Evolutionary conservation across 2,329 filamentous ascomycete species (phyloP).

Genomic region (Juglanconis sp.): DNA sequence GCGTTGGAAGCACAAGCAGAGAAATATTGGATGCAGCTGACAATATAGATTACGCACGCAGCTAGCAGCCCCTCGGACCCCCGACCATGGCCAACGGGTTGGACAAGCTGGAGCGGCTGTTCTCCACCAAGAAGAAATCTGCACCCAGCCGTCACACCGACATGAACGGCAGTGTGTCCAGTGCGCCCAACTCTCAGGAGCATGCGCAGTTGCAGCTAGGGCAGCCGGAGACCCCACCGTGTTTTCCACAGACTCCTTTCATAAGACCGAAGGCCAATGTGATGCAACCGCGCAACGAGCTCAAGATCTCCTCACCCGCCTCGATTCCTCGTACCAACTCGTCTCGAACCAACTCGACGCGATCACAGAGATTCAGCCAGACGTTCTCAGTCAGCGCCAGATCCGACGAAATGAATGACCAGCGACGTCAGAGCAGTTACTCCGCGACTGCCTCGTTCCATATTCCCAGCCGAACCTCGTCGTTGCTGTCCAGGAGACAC

Average conservation of each 20-base stretch:
- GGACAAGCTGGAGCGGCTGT: constrained; percentile 50
- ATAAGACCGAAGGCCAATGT: constrained; percentile 52
- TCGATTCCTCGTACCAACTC: constrained; percentile 9
- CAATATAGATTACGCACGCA: constrained; percentile 20
- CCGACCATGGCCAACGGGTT: constrained; percentile 45
- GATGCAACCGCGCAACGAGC: constrained; percentile 56
- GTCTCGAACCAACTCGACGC: constrained; percentile 9
- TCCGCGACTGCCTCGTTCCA: constrained; percentile 13
- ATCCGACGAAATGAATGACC: constrained; percentile 10
- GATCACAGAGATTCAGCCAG: constrained; percentile 7
- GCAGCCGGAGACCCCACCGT: constrained; percentile 16
- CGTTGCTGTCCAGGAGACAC: constrained; percentile 20
- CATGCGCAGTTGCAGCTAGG: not conserved
- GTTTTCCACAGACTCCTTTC: constrained; percentile 51
- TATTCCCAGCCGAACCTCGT: constrained; percentile 20
- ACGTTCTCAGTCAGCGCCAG: constrained; percentile 3
- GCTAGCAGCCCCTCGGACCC: not conserved
- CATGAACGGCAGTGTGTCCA: constrained; percentile 16
- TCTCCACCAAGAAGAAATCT: constrained; percentile 40
- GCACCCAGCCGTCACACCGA: constrained; percentile 24
- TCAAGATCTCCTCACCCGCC: constrained; percentile 7
- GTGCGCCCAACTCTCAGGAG: constrained; percentile 3
- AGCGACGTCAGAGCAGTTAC: constrained; percentile 2
- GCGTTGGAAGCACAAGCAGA: constrained; percentile 10
- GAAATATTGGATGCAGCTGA: constrained; percentile 17